Evolutionary conservation across 2,329 filamentous ascomycete species (phyloP), one percentile per base, ranked within the genome.

Genomic region (Alternaria viburni): DNA sequence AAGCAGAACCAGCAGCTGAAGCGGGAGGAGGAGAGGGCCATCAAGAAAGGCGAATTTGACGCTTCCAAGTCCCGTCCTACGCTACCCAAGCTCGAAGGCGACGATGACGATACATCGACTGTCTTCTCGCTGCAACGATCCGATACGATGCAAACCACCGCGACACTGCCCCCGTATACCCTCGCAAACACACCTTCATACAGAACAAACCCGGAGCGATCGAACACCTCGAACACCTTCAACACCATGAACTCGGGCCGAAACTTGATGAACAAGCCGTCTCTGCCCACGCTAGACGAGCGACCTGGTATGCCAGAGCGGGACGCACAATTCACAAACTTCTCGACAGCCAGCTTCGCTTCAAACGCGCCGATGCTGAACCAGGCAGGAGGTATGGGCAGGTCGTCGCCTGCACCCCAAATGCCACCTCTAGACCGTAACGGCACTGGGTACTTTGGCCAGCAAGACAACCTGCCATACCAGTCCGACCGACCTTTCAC

Each of bases 301-400:
- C 76, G 81, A 49, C 81, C 82, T 30, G 56, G 55, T 7, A 68
- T 68, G 10, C 78, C 80, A 47, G 69, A 65, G 2, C 72, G 83
- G 57, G 73, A 79, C 47, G 91, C 91, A 0, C 83, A 86, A 65
- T 81, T 82, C 17, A 90, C 90, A 0, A 80, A 80, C 28, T 83
- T 77, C 61, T 84, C 85, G 3, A 80, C 74, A 49, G 72, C 82
- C n/a, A 91, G 85, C 73, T 90, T 88, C 73, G 86, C 85, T 12
- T 89, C 90, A 3, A 87, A 90, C 64, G 85, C 87, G 8, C 88
- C 91, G 1, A 83, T 93, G 6, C 79, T 91, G 41, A 80, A 82
- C 17, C 83, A 87, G 62, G 88, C 89, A 6, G 84, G 85, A 30
- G 84, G 85, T 7, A 90, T 91, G 86, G 89, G 88, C 17, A 68